Evolutionary conservation across 768 basidiomycete genomes (phyloP).

Genomic region (Lactifluus subvellereus): DNA sequence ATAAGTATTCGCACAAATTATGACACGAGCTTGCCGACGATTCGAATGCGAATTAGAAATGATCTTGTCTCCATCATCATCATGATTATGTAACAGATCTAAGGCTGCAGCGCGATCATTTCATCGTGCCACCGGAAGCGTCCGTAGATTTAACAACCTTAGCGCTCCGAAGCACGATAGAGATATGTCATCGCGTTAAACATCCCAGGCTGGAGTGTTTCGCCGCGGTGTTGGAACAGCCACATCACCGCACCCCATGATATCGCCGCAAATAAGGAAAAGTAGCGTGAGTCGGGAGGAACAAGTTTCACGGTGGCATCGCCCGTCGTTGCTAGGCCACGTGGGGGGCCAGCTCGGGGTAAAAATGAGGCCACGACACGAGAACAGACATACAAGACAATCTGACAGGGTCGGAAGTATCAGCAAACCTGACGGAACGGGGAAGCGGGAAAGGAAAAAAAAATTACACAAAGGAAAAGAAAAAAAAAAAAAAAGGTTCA

Average conservation of each 20-base stretch:
- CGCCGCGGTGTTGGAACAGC: constrained; percentile 79
- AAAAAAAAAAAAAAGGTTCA: neutral
- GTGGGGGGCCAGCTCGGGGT: constrained; percentile 62
- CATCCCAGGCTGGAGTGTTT: constrained; percentile 96
- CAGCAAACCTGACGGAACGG: neutral
- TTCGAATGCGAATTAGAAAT: neutral
- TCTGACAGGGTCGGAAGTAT: constrained; percentile 40
- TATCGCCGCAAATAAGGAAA: constrained; percentile 80
- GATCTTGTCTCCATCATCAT: neutral
- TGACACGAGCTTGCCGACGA: neutral
- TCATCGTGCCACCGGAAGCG: constrained; percentile 86
- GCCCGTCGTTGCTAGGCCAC: constrained; percentile 41
- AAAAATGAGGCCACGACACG: constrained; percentile 89
- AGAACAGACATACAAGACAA: constrained; percentile 93
- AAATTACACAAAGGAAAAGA: neutral
- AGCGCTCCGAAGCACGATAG: constrained; percentile 87
- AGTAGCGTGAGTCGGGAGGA: constrained; percentile 80
- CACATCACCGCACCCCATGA: constrained; percentile 98
- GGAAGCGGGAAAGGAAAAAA: neutral
- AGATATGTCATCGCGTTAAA: constrained; percentile 94
- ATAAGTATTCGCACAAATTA: constrained; percentile 15
- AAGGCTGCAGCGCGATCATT: constrained; percentile 48
- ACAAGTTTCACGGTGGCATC: constrained; percentile 53
- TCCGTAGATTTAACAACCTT: constrained; percentile 52
- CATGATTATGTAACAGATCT: constrained; percentile 7